A percentile compares a stretch with the other conserved stretches of the same genome.
These are phyloP conservation scores for Myriangium duriaei DNA, from an alignment of 2,329 filamentous ascomycete genomes.

Conservation along the genomic window DNA sequence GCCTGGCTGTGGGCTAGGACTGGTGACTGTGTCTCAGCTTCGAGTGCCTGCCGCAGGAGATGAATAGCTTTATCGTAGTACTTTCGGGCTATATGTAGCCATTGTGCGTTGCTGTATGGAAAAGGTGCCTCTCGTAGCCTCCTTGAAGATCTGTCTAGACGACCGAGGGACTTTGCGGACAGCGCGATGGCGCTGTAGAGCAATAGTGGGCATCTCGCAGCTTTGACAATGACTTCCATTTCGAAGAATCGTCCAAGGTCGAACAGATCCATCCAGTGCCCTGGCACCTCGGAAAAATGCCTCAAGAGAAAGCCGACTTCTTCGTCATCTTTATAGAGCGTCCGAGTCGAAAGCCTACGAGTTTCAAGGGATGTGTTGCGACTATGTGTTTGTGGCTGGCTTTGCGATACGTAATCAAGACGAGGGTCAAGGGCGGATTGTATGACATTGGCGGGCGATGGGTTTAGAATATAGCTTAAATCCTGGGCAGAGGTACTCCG, in stretches of 20 bases:
- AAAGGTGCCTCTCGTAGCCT: not conserved
- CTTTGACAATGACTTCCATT: slow-evolving; percentile 45
- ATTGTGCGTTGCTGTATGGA: slow-evolving; percentile 37
- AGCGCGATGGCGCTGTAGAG: slow-evolving; percentile 47
- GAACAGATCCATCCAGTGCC: slow-evolving; percentile 48
- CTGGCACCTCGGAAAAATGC: slow-evolving; percentile 47
- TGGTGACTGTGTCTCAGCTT: slow-evolving; percentile 14
- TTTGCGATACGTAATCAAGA: slow-evolving; percentile 20
- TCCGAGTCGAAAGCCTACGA: not conserved
- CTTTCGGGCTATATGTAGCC: slow-evolving; percentile 46
- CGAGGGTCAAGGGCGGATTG: slow-evolving; percentile 31
- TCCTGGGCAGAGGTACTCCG: slow-evolving; percentile 23
- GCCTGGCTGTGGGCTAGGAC: not conserved
- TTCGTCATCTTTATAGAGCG: slow-evolving; percentile 26
- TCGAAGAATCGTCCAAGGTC: slow-evolving; percentile 48
- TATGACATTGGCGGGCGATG: slow-evolving; percentile 23
- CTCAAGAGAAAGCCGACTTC: slow-evolving; percentile 46
- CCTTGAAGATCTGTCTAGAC: slow-evolving; percentile 27
- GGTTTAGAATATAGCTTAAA: slow-evolving; percentile 46
- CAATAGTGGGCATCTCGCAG: slow-evolving; percentile 36
- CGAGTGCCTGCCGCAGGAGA: slow-evolving; percentile 21
- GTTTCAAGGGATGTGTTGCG: too few species aligned
- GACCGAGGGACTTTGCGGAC: slow-evolving; percentile 47
- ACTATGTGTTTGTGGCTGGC: too few species aligned
- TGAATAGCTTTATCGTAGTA: slow-evolving; percentile 42